A percentile compares a stretch with the other conserved stretches of the same genome.
These are phyloP conservation scores for Lenwebbia sp. DNA, from an alignment of 345 rosid genomes.

Conservation along the genomic window DNA sequence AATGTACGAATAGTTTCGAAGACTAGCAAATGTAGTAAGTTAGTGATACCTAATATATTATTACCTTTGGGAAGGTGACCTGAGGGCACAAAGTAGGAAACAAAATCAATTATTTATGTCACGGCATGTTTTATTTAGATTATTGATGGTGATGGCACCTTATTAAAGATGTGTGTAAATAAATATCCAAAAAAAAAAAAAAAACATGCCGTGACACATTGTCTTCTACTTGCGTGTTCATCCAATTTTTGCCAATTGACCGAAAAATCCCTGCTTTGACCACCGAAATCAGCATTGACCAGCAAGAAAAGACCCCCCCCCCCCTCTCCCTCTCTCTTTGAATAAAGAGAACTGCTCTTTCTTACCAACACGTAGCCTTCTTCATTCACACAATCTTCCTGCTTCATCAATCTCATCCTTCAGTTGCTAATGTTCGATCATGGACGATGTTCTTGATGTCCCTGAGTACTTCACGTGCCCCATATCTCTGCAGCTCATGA, in stretches of 20 bases:
- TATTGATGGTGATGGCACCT: too few relatives aligned
- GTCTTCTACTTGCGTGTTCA: neutral
- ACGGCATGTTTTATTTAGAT: too few relatives aligned
- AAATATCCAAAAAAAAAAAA: too few relatives aligned
- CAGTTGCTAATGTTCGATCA: neutral
- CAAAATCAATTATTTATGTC: neutral
- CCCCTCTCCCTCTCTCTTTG: neutral
- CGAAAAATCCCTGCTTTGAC: neutral
- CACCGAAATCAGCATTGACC: neutral
- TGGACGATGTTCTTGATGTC: slow-evolving; percentile 36
- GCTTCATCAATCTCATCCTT: neutral
- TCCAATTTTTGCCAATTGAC: neutral
- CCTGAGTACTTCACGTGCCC: slow-evolving; percentile 72
- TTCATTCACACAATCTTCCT: neutral
- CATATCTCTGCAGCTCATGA: slow-evolving; percentile 79
- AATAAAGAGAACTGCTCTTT: neutral
- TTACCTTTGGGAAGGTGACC: neutral
- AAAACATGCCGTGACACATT: neutral
- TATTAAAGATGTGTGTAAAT: too few relatives aligned
- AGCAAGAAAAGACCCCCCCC: neutral
- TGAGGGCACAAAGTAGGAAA: neutral
- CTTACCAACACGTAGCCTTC: neutral
- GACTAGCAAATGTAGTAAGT: neutral
- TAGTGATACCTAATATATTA: neutral
- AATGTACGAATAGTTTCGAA: neutral